phyloP scores from a whole-genome alignment of 768 basidiomycete species.

The Mycena polygramma region DNA sequence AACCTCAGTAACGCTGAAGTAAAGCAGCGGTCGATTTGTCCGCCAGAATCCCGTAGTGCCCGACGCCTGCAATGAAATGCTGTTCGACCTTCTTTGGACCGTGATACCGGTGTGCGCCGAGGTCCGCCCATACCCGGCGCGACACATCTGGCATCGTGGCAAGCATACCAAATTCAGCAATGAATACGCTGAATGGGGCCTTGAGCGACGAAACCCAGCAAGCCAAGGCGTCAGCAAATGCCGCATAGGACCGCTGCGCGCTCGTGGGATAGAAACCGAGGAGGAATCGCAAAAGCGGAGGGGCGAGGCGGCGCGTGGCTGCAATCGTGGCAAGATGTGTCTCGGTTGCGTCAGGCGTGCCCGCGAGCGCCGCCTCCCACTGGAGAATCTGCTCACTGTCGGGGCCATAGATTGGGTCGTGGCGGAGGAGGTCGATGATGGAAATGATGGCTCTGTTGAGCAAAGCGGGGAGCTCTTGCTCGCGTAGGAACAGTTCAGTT shows the following conservation, averaged over 20 bases:
- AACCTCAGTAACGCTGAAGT: too few relatives aligned
- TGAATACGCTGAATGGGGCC: neutral
- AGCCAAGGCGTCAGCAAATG: neutral
- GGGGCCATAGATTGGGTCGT: too few relatives aligned
- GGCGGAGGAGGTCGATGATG: too few relatives aligned
- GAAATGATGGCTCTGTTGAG: too few relatives aligned
- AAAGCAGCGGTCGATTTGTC: neutral
- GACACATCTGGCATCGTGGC: neutral
- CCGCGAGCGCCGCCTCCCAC: too few relatives aligned
- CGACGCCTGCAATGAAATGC: neutral
- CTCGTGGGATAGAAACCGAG: neutral
- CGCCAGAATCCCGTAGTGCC: neutral
- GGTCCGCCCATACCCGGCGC: neutral
- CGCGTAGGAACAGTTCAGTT: neutral
- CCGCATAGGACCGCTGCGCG: too few relatives aligned
- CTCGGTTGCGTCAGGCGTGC: too few relatives aligned
- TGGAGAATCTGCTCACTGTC: too few relatives aligned
- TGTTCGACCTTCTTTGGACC: neutral
- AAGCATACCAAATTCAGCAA: neutral
- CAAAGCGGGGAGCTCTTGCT: neutral
- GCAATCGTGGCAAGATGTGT: neutral
- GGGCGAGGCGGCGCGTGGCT: neutral
- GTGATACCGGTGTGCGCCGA: neutral
- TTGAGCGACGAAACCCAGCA: neutral
- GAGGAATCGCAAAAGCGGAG: neutral